Evolutionary conservation across 805 yeast species (phyloP).

Genomic region (Yueomyces sp.): DNA sequence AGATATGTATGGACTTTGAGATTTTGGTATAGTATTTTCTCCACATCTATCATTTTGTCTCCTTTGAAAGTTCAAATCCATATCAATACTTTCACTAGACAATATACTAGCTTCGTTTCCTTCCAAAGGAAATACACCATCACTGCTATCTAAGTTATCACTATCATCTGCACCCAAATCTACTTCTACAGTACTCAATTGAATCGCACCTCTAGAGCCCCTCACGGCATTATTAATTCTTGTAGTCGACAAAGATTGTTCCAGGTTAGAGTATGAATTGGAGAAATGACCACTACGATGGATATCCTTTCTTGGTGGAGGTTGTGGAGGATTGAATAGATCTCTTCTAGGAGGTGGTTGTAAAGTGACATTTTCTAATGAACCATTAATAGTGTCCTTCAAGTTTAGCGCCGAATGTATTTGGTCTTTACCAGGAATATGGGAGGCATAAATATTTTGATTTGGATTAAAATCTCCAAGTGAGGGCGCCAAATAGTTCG

Average conservation of each 20-base stretch:
- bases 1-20: too few species aligned
- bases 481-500: background rate
- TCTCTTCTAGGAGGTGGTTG: background rate
- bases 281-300: background rate
- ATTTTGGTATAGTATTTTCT: too few species aligned
- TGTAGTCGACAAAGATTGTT: too few species aligned
- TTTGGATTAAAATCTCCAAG: background rate
- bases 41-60: too few species aligned
- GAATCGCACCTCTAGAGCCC: background rate
- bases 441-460: background rate
- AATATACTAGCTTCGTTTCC: constrained; percentile 8
- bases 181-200: background rate
- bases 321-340: background rate
- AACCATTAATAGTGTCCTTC: background rate
- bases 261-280: background rate
- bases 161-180: background rate
- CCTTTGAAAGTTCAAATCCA: constrained; percentile 8
- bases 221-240: too few species aligned
- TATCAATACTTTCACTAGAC: constrained; percentile 19
- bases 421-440: background rate
- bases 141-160: background rate
- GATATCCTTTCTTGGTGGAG: background rate
- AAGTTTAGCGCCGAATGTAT: background rate
- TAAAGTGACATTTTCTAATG: background rate
- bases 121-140: background rate